These are phyloP conservation scores for Setaria italica DNA, from an alignment of 202 grass and related monocot species.

Conservation along the genomic window DNA sequence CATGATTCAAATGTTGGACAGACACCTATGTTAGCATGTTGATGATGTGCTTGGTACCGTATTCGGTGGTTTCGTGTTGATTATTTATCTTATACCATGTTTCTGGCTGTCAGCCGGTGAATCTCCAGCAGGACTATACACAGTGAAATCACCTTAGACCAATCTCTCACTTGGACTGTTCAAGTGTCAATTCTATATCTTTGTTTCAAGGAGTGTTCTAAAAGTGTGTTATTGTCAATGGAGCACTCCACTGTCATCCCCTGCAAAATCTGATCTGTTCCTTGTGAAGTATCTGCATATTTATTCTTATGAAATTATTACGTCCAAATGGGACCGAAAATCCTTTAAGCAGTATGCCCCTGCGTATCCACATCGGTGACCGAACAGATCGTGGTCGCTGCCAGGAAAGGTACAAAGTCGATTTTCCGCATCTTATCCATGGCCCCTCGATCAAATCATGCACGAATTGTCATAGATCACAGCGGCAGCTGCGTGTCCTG, in stretches of 20 bases:
- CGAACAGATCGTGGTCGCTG: not conserved
- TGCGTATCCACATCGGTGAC: not conserved
- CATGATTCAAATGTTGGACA: no score
- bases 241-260: not conserved
- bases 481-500: not conserved
- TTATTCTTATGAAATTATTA: not conserved
- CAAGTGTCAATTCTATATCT: not conserved
- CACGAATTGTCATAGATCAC: not conserved
- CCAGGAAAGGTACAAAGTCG: not conserved
- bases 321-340: not conserved
- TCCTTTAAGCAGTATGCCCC: not conserved
- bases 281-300: no score
- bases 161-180: not conserved
- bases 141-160: not conserved
- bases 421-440: not conserved
- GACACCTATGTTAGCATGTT: no score
- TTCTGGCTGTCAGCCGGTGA: not conserved
- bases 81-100: not conserved
- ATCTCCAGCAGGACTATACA: conserved; percentile 14
- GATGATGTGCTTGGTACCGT: no score
- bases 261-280: no score
- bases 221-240: not conserved
- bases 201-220: not conserved
- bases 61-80: no score
- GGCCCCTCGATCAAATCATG: not conserved